Conservation (phyloP, 805 yeast genomes). For the Kuraishia capsulata region DNA sequence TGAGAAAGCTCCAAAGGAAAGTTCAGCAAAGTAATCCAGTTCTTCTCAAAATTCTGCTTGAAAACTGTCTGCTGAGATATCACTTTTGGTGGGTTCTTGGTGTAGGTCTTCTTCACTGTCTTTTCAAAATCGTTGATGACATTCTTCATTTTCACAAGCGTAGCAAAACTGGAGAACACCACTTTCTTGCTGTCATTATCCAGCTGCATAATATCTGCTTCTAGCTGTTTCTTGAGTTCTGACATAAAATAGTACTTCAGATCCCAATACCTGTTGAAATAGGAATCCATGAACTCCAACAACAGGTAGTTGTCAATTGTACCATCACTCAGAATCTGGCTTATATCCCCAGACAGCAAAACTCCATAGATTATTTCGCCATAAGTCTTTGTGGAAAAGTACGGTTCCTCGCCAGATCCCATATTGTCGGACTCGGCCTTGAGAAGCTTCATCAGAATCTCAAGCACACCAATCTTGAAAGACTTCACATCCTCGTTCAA, state of each 20-base stretch:
- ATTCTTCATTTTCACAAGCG: constrained; percentile 23
- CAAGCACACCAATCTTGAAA: constrained; percentile 44
- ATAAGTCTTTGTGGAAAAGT: constrained; percentile 52
- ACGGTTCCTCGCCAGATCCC: constrained; percentile 42
- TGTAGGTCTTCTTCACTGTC: constrained; percentile 27
- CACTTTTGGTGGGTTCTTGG: constrained; percentile 36
- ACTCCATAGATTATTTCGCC: constrained; percentile 25
- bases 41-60: constrained; percentile 58
- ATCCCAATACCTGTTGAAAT: constrained; percentile 59
- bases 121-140: constrained; percentile 21
- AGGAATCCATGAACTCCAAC: constrained; percentile 45
- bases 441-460: constrained; percentile 44
- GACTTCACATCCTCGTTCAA: constrained; percentile 24
- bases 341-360: constrained; percentile 23
- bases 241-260: constrained; percentile 65
- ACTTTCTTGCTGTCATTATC: constrained; percentile 14
- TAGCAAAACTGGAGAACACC: constrained; percentile 29
- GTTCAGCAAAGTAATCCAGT: constrained; percentile 51
- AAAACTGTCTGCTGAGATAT: constrained; percentile 28
- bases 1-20: constrained; percentile 41
- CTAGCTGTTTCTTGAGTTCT: constrained; percentile 24
- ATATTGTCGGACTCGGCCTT: constrained; percentile 46
- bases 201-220: constrained; percentile 10
- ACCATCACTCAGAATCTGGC: constrained; percentile 34
- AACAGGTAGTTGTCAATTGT: constrained; percentile 27